Evolutionary conservation across 106 monocot genomes (phyloP).

Genomic region (Dioscorea dumetorum): DNA sequence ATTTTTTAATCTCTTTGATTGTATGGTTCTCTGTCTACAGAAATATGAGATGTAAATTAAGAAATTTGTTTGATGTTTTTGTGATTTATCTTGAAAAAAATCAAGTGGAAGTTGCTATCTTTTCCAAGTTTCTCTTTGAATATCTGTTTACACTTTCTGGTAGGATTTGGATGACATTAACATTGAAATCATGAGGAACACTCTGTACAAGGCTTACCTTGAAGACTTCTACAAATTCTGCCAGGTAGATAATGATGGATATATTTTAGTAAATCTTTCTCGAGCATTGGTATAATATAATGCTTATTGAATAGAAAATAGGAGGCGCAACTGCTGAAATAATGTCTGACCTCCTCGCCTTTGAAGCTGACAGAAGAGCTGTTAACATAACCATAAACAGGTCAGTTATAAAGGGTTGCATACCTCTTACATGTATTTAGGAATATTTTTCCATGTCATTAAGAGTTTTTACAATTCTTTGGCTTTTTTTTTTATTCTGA

Average conservation of each 20-base stretch:
- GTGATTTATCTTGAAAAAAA: too few relatives aligned
- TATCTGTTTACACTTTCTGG: not conserved
- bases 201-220: conserved; percentile 98
- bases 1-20: too few relatives aligned
- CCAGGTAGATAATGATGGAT: conserved; percentile 32
- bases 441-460: too few relatives aligned
- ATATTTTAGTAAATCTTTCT: not conserved
- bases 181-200: conserved; percentile 99
- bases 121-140: too few relatives aligned
- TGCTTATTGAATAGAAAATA: conserved; percentile 50
- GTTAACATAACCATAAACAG: conserved; percentile 97
- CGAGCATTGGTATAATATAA: not conserved
- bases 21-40: too few relatives aligned
- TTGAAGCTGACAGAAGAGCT: conserved; percentile 99
- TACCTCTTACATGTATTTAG: too few relatives aligned
- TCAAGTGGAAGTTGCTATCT: too few relatives aligned
- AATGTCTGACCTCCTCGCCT: conserved; percentile 94
- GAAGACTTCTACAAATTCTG: conserved; percentile 96
- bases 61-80: too few relatives aligned
- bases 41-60: too few relatives aligned
- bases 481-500: too few relatives aligned
- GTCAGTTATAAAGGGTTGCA: conserved; percentile 5
- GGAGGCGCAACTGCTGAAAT: conserved; percentile 98
- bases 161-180: conserved; percentile 99
- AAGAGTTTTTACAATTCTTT: too few relatives aligned